These are phyloP conservation scores for Trichomonas tenax DNA, from an alignment of 208 protist genomes.

Conservation along the genomic window DNA sequence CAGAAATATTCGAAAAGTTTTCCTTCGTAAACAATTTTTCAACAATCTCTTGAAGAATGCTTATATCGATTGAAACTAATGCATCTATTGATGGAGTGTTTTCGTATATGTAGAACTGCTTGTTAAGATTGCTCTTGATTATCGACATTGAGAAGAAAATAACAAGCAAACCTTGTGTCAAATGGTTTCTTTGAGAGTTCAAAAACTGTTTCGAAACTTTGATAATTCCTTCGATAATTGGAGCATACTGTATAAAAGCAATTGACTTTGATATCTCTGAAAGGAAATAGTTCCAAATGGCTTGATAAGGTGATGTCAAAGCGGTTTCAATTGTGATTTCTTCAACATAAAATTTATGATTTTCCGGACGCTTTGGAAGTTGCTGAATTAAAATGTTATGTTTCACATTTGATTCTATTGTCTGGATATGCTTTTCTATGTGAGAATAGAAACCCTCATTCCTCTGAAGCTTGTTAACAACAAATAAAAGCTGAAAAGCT, in stretches of 20 bases:
- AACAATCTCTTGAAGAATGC: neutral
- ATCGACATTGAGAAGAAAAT: neutral
- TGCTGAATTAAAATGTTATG: neutral
- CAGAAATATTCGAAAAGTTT: neutral
- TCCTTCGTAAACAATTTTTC: neutral
- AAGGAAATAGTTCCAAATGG: neutral
- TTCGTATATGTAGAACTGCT: neutral
- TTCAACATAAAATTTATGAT: neutral
- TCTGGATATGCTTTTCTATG: neutral
- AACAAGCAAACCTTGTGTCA: neutral
- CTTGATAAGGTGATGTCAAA: neutral
- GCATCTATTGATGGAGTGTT: neutral
- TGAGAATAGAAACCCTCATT: neutral
- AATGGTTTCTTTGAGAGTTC: neutral
- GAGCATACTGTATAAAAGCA: neutral
- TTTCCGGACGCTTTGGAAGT: neutral
- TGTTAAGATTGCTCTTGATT: neutral
- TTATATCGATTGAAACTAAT: neutral
- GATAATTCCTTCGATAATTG: neutral
- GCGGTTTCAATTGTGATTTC: neutral
- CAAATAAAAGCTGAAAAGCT: neutral
- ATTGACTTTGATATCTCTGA: neutral
- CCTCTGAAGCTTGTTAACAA: neutral
- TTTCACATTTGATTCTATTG: neutral
- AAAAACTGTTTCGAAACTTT: neutral